Conservation (phyloP, 2,329 filamentous ascomycete species). For the Didymella glomerata region DNA sequence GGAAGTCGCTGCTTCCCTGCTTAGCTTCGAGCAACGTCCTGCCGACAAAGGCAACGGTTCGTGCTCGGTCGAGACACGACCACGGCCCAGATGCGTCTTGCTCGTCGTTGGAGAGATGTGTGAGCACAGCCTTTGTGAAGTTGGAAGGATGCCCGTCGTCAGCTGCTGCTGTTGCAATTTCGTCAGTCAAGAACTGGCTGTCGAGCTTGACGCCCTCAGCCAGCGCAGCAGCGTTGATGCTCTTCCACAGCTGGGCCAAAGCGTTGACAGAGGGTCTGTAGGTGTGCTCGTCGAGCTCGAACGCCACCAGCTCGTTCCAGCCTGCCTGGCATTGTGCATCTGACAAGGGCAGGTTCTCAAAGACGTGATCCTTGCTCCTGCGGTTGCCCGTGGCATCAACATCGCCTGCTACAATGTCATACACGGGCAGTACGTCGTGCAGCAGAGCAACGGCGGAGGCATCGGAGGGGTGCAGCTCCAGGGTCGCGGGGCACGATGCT, state of each 20-base stretch:
- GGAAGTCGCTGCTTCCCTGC: slow-evolving; percentile 31
- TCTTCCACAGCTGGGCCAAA: slow-evolving; percentile 60
- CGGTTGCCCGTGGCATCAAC: slow-evolving; percentile 42
- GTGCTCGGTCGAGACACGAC: slow-evolving; percentile 46
- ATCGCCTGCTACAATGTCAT: slow-evolving; percentile 43
- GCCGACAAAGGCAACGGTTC: slow-evolving; percentile 46
- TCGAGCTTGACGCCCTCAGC: slow-evolving; percentile 54
- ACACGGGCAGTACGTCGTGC: slow-evolving; percentile 51
- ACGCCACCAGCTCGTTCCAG: slow-evolving; percentile 63
- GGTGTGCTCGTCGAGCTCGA: slow-evolving; percentile 55
- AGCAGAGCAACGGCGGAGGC: slow-evolving; percentile 50
- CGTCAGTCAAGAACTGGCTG: slow-evolving; percentile 47
- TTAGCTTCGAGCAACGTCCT: slow-evolving; percentile 43
- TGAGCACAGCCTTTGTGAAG: slow-evolving; percentile 51
- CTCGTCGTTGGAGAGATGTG: slow-evolving; percentile 42
- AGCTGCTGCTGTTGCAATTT: slow-evolving; percentile 43
- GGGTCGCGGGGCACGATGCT: slow-evolving; percentile 55
- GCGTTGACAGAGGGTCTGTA: slow-evolving; percentile 60
- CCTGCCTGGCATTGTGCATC: slow-evolving; percentile 59
- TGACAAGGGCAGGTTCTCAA: slow-evolving; percentile 62
- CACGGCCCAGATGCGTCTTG: slow-evolving; percentile 40
- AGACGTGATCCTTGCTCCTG: slow-evolving; percentile 52
- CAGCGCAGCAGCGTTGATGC: slow-evolving; percentile 52
- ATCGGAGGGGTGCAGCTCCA: slow-evolving; percentile 53
- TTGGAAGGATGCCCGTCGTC: slow-evolving; percentile 51